Percentiles rank a stretch among this genome's conserved stretches.
phyloP scores from a whole-genome alignment of 306 rosid genomes.

The Fragaria iinumae region DNA sequence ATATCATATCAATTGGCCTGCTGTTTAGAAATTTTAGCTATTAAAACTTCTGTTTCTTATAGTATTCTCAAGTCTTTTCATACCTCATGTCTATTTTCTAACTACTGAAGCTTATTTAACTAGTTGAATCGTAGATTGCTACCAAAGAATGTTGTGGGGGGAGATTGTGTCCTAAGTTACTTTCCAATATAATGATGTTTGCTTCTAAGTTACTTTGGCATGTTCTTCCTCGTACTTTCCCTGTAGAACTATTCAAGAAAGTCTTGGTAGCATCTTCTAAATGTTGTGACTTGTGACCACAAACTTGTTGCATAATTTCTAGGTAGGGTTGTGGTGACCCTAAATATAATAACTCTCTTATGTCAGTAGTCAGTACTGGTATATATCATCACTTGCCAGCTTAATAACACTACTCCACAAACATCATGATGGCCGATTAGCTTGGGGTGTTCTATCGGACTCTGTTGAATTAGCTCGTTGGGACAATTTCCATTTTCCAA shows the following conservation, averaged over 20 bases:
- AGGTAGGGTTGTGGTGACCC: background rate
- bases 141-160: background rate
- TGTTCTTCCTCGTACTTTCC: conserved; percentile 22
- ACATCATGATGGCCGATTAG: background rate
- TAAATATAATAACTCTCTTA: background rate
- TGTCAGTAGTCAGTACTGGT: background rate
- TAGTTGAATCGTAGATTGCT: background rate
- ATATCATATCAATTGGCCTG: background rate
- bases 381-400: background rate
- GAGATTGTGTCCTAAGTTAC: conserved; percentile 10
- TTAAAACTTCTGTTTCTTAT: background rate
- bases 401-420: background rate
- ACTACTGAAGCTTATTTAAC: background rate
- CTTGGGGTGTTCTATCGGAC: background rate
- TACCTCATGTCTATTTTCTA: background rate
- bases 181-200: background rate
- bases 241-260: background rate
- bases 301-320: background rate
- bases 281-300: background rate
- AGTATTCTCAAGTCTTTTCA: background rate
- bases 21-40: too few species aligned
- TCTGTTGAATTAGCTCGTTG: background rate
- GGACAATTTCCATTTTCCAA: background rate
- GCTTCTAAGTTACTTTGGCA: conserved; percentile 2
- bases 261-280: conserved; percentile 14